Evolutionary conservation across 2,329 filamentous ascomycete genomes (phyloP), one percentile per base, ranked within the genome.

Genomic region (Claviceps maximensis): DNA sequence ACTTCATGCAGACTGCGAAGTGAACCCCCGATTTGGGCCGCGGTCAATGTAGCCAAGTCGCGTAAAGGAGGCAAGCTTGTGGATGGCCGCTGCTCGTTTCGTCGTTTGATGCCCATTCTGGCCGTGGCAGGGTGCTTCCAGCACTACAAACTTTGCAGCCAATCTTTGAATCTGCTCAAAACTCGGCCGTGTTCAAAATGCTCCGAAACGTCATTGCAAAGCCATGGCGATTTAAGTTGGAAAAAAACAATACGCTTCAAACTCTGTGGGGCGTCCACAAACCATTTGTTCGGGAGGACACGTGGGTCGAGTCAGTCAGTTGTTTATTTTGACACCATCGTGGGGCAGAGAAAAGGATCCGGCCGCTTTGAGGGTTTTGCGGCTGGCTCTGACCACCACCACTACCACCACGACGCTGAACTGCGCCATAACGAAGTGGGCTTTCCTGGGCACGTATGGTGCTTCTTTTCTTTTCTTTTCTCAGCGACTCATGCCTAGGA

Each of bases 261-360:
- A 9, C 21, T 47, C 17, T 36, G 23, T 33, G 41, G 48, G 47
- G 21, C 33, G 42, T n/a, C 19, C 31, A 51, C 21, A 33, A 45
- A 44, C 36, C 19, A 41, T 21, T 49, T 47, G 53, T 29, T 49
- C 47, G 27, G 17, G 50, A 55, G 27, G 17, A 50, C 53, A 55
- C 53, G 50, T 55, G 53, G 47, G 47, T 40, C 50, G 25, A 47
- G 50, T 55, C 47, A 47, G 38, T 54, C 27, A 41, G 21, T 10
- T 27, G 19, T 38, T 41, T 50, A 50, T 41, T 54, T 53, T 47
- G 50, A 47, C 47, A 36, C 50, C 53, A 46, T 54, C 53, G 50
- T 52, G 50, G 53, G 53, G 53, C 47, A 23, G 31, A 33, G 17
- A 33, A 15, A 33, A 45, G 42, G 41, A 21, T 44, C 1, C 17